Base-by-base conservation (phyloP, 768 basidiomycete species). In the Chiua virens region DNA sequence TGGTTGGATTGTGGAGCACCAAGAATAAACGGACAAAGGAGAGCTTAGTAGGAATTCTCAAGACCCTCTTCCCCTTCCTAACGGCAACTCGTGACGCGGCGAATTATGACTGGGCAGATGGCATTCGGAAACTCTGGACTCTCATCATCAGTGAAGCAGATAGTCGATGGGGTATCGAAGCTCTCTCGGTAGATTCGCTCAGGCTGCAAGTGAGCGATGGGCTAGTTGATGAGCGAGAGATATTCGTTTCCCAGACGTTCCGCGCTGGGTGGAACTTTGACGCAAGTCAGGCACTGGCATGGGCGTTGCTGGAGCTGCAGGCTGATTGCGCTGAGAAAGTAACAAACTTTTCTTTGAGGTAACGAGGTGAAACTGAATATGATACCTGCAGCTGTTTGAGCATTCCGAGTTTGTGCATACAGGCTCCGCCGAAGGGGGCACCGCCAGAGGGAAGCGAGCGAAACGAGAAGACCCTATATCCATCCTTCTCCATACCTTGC, bases 1-100 rank as follows among this genome's bases (percentile, higher is more conserved):
- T 98, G 6, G 74, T 93, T 3, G 71, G 70, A 3, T 69, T 96
- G 22, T 97, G 92, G 92, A 75, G 77, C 3, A 87, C 87, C 17
- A 92, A 91, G 70, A 86, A 84, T 65, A 84, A 80, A 52, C 67
- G 75, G 8, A 72, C 88, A 57, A 93, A 94, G 64, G 93, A 95
- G 66, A 79, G 83, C 39, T 73, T 98, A 17, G 73, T 94, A 25
- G 77, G 85, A n/a, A 76, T 90, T 21, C 69, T 97, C 18, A 80
- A 81, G 17, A 73, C 77, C 14, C 73, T 97, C 4, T 79, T 95
- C 38, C 89, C 89, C 1, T 93, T 85, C 65, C 68, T 89, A 43
- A 77, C 77, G 0, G 71, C 75, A 28, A 70, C 68, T 32, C 55
- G 69, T 34, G 68, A 64, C 37, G 51, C 41, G 18, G 44, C 64